These are phyloP conservation scores for Collybia nuda DNA, from an alignment of 768 basidiomycete genomes.

Conservation along the genomic window DNA sequence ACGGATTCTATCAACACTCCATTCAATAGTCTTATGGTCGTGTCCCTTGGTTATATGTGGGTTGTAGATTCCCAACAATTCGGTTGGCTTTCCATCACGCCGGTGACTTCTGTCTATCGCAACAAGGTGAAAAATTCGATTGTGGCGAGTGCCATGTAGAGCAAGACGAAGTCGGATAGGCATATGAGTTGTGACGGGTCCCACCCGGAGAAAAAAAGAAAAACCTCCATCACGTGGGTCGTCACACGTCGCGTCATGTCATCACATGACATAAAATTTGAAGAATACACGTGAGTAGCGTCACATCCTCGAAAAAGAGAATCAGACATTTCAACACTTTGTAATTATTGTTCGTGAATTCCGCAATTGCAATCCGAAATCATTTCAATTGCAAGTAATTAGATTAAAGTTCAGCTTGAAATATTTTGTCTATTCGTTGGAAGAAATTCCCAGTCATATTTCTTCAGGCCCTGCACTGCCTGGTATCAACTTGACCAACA, in stretches of 20 bases:
- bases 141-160: constrained; percentile 74
- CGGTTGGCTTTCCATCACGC: constrained; percentile 84
- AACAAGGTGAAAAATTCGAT: constrained; percentile 81
- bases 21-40: constrained; percentile 73
- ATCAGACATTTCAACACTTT: background rate
- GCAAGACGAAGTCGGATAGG: constrained; percentile 84
- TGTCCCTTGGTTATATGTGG: constrained; percentile 55
- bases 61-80: constrained; percentile 83
- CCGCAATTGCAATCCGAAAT: background rate
- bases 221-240: background rate
- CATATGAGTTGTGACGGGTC: constrained; percentile 48
- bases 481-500: constrained; percentile 55
- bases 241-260: background rate
- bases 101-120: constrained; percentile 71
- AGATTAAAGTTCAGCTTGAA: too few species aligned
- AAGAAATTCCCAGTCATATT: constrained; percentile 8
- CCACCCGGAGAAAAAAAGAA: too few species aligned
- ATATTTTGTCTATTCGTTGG: background rate
- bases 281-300: constrained; percentile 2
- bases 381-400: too few species aligned
- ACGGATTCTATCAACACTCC: constrained; percentile 88
- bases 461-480: constrained; percentile 67
- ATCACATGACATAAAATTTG: too few species aligned
- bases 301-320: background rate
- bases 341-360: background rate